phyloP scores from a whole-genome alignment of 129 eudicot genomes.

The Scalesia atractyloides region DNA sequence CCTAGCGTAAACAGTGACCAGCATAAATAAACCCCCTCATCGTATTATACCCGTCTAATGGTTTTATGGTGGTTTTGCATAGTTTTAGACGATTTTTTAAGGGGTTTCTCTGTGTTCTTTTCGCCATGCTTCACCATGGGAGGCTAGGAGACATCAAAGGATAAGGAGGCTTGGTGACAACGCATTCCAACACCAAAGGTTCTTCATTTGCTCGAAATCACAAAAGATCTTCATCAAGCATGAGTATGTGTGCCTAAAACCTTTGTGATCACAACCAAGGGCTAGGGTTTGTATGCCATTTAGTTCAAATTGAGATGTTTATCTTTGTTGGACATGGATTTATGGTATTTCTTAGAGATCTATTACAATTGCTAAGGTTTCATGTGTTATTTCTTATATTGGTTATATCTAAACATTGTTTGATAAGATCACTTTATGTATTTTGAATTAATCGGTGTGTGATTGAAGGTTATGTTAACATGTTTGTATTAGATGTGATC shows the following conservation, averaged over 20 bases:
- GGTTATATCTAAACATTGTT: not conserved
- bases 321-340: not conserved
- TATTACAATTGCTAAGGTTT: not conserved
- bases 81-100: too few relatives aligned
- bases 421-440: not conserved
- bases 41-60: too few relatives aligned
- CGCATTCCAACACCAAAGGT: not conserved
- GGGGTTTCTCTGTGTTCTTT: too few relatives aligned
- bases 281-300: not conserved
- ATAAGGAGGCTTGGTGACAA: not conserved
- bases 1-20: too few relatives aligned
- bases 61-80: too few relatives aligned
- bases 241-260: not conserved
- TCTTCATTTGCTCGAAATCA: not conserved
- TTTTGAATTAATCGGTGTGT: not conserved
- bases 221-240: not conserved
- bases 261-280: not conserved
- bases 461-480: too few relatives aligned
- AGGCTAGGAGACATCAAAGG: not conserved
- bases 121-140: too few relatives aligned
- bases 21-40: too few relatives aligned
- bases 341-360: not conserved
- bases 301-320: not conserved
- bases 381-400: not conserved
- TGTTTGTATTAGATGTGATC: not conserved